Percentiles rank a stretch among this genome's conserved stretches.
phyloP scores from a whole-genome alignment of 768 basidiomycete species.

The Lactarius psammicola region DNA sequence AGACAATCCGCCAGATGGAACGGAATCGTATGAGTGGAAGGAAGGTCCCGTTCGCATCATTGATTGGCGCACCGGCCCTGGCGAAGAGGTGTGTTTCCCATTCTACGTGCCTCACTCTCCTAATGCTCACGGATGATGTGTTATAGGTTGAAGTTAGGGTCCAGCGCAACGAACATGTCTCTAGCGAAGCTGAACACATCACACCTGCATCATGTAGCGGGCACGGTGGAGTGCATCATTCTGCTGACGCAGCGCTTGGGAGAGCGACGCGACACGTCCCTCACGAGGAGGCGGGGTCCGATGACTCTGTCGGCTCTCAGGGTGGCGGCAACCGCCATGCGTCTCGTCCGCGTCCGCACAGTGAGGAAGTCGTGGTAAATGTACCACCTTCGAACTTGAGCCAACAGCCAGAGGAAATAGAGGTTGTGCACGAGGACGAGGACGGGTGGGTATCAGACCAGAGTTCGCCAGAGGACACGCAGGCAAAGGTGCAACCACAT shows the following conservation, averaged over 20 bases:
- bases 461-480: constrained; percentile 34
- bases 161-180: constrained; percentile 35
- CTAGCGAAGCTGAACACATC: constrained; percentile 34
- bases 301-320: constrained; percentile 8
- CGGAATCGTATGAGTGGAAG: constrained; percentile 55
- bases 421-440: constrained; percentile 38
- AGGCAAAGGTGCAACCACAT: neutral
- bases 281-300: constrained; percentile 24
- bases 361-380: neutral
- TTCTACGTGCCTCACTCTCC: neutral
- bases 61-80: constrained; percentile 56
- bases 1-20: constrained; percentile 48
- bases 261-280: constrained; percentile 22
- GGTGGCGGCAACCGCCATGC: neutral
- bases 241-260: constrained; percentile 32
- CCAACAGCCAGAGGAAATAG: constrained; percentile 10
- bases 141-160: constrained; percentile 40
- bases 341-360: neutral
- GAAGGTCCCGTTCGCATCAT: constrained; percentile 68
- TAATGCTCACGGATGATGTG: neutral
- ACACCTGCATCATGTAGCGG: constrained; percentile 32
- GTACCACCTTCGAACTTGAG: neutral
- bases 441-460: constrained; percentile 66
- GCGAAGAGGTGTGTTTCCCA: constrained; percentile 57
- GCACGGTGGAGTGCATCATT: constrained; percentile 32